Conservation (phyloP, 1,139 yeast species). For the Hemisphaericaspora xylofermentans region DNA sequence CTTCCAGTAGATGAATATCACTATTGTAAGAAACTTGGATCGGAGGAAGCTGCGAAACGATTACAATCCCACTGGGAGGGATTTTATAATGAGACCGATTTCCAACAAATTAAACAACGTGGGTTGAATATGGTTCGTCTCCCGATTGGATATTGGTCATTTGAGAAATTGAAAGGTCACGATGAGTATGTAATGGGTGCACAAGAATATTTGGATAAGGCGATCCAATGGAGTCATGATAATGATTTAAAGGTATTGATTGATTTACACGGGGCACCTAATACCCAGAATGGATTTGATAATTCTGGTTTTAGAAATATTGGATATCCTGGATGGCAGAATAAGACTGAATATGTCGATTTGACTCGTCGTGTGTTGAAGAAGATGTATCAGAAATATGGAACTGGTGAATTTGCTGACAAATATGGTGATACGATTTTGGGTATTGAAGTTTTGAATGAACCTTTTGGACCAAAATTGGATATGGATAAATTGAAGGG, state of each 20-base stretch:
- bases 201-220: constrained; percentile 50
- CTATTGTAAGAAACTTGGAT: constrained; percentile 47
- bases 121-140: constrained; percentile 64
- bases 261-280: constrained; percentile 67
- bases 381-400: constrained; percentile 45
- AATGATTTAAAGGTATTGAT: constrained; percentile 57
- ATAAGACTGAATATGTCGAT: constrained; percentile 37
- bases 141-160: constrained; percentile 73
- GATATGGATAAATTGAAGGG: constrained; percentile 35
- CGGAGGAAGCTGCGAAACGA: constrained; percentile 38
- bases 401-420: constrained; percentile 27
- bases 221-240: constrained; percentile 54
- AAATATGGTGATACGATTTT: constrained; percentile 49
- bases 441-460: constrained; percentile 65
- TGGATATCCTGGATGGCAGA: constrained; percentile 51
- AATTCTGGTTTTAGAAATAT: constrained; percentile 58
- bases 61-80: constrained; percentile 53
- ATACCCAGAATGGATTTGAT: constrained; percentile 72
- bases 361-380: constrained; percentile 45
- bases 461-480: constrained; percentile 54
- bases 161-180: constrained; percentile 34
- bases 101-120: constrained; percentile 40
- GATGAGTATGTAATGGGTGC: constrained; percentile 66
- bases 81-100: constrained; percentile 56
- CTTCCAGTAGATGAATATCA: constrained; percentile 62